Percentiles rank a stretch among this genome's conserved stretches.
phyloP scores from a whole-genome alignment of 805 yeast genomes.

The Metschnikowia arizonensis region DNA sequence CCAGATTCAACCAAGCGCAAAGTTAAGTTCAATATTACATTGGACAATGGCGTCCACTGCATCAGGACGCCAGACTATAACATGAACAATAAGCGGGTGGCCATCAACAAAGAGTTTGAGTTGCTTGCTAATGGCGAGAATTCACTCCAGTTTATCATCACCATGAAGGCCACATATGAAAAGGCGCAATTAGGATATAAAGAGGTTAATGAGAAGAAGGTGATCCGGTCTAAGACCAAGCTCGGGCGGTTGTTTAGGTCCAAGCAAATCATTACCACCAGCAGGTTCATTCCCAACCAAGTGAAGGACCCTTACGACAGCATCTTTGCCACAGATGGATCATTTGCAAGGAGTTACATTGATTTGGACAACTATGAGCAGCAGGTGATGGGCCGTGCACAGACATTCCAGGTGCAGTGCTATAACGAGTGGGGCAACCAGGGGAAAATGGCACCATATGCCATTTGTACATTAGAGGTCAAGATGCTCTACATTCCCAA shows the following conservation, averaged over 20 bases:
- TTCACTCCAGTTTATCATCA: slow-evolving; percentile 60
- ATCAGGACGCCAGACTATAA: slow-evolving; percentile 58
- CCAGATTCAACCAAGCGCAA: slow-evolving; percentile 44
- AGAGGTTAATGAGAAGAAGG: slow-evolving; percentile 58
- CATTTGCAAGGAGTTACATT: slow-evolving; percentile 77
- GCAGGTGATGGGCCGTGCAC: slow-evolving; percentile 50
- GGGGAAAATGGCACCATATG: slow-evolving; percentile 44
- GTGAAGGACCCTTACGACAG: slow-evolving; percentile 58
- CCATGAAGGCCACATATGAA: slow-evolving; percentile 63
- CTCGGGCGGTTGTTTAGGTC: slow-evolving; percentile 46
- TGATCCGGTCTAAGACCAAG: slow-evolving; percentile 42
- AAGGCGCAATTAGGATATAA: slow-evolving; percentile 47
- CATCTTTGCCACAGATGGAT: slow-evolving; percentile 78
- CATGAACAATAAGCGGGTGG: slow-evolving; percentile 28
- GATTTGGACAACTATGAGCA: slow-evolving; percentile 56
- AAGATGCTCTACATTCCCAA: slow-evolving; percentile 70
- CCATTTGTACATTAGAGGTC: slow-evolving; percentile 63
- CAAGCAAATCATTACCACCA: slow-evolving; percentile 45
- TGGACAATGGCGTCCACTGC: slow-evolving; percentile 82
- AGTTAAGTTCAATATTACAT: slow-evolving; percentile 48
- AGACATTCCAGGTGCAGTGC: slow-evolving; percentile 54
- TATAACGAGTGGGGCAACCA: slow-evolving; percentile 72
- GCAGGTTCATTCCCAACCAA: slow-evolving; percentile 49
- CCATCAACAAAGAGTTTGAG: slow-evolving; percentile 74
- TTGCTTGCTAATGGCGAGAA: slow-evolving; percentile 49